A percentile compares a stretch with the other conserved stretches of the same genome.
Evolutionary conservation across 768 basidiomycete genomes (phyloP).

Genomic region (Lactarius akahatsu): DNA sequence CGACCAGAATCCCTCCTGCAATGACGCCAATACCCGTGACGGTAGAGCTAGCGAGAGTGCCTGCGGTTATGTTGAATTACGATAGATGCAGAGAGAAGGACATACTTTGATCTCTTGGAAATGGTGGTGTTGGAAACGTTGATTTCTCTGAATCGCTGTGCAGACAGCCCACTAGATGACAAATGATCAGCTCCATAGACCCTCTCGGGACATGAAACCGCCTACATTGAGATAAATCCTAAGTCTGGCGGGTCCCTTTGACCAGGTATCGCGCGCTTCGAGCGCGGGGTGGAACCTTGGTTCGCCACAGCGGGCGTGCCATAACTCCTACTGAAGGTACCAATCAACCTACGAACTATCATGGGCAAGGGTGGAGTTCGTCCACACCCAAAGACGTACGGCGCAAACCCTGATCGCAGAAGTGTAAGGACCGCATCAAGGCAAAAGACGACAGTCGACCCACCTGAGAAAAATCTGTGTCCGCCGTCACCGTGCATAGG

Average conservation of each 20-base stretch:
- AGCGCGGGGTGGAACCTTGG: neutral
- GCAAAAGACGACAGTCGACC: neutral
- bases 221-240: slow-evolving; percentile 16
- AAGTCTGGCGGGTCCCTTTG: neutral
- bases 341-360: neutral
- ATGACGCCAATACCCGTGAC: neutral
- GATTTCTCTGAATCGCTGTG: slow-evolving; percentile 1
- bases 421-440: neutral
- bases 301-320: neutral
- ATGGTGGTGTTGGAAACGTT: neutral
- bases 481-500: neutral
- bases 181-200: no score
- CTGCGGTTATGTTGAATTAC: neutral
- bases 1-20: neutral
- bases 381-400: slow-evolving; percentile 13
- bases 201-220: neutral
- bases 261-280: neutral
- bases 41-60: neutral
- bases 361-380: neutral
- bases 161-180: neutral
- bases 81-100: neutral
- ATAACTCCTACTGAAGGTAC: neutral
- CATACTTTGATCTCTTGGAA: slow-evolving; percentile 4
- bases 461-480: slow-evolving; percentile 7
- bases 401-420: neutral